phyloP scores from a whole-genome alignment of 2,329 filamentous ascomycete species.

The Aureobasidium sp. region DNA sequence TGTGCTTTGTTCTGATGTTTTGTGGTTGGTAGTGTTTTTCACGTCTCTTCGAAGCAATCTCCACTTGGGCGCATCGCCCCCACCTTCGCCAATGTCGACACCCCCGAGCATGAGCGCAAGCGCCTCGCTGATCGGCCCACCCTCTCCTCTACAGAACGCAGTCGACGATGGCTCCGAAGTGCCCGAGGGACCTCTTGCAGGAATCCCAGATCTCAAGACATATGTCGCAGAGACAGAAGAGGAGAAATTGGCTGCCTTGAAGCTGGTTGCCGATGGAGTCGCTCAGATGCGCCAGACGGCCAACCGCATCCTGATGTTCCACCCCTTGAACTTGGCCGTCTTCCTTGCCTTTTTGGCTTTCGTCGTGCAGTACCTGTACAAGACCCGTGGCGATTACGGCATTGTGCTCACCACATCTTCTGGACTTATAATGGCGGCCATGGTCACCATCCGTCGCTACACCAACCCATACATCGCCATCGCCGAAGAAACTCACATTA shows the following conservation, averaged over 20 bases:
- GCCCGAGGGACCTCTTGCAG: slow-evolving; percentile 39
- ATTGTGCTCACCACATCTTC: slow-evolving; percentile 50
- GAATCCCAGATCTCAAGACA: slow-evolving; percentile 57
- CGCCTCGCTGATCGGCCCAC: slow-evolving; percentile 42
- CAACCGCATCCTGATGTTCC: slow-evolving; percentile 54
- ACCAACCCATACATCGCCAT: slow-evolving; percentile 54
- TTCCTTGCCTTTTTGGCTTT: slow-evolving; percentile 33
- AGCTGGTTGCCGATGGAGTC: slow-evolving; percentile 70
- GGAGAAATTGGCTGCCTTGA: slow-evolving; percentile 60
- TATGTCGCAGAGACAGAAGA: slow-evolving; percentile 41
- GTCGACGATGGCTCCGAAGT: slow-evolving; percentile 24
- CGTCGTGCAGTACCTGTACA: slow-evolving; percentile 33
- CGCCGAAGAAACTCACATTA: slow-evolving; percentile 54
- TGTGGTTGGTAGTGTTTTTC: slow-evolving; percentile 59
- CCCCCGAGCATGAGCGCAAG: slow-evolving; percentile 49
- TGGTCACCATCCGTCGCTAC: slow-evolving; percentile 53
- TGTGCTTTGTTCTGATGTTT: slow-evolving; percentile 6
- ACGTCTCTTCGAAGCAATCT: slow-evolving; percentile 74
- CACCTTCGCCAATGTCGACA: slow-evolving; percentile 55
- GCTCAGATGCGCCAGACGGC: slow-evolving; percentile 71
- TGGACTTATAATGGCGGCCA: slow-evolving; percentile 54
- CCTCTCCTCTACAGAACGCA: slow-evolving; percentile 31
- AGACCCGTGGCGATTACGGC: slow-evolving; percentile 41
- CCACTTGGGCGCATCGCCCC: slow-evolving; percentile 50
- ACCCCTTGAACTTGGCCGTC: slow-evolving; percentile 42